Percentiles rank a stretch among this genome's conserved stretches.
These are phyloP conservation scores for Pythium volutum DNA, from an alignment of 352 stramenopile genomes.

Conservation along the genomic window DNA sequence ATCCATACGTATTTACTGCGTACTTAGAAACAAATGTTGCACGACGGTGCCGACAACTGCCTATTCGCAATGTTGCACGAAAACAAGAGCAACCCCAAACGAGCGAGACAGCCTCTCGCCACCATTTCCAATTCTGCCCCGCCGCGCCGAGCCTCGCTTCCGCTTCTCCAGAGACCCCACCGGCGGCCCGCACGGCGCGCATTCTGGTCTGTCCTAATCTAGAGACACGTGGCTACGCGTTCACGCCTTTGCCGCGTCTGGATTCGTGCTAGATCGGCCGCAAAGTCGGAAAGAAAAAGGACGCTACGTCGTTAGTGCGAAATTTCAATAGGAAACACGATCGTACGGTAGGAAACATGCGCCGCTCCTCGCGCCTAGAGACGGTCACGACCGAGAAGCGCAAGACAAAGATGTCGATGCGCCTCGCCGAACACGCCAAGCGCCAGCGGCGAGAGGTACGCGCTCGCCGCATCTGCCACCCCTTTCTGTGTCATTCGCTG, in stretches of 20 bases:
- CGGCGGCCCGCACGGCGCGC: not conserved
- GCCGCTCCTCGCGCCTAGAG: conserved; percentile 61
- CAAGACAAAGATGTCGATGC: conserved; percentile 54
- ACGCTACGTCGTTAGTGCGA: not conserved
- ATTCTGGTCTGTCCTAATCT: not conserved
- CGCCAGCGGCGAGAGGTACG: conserved; percentile 27
- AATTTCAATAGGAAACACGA: not conserved
- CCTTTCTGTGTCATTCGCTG: not conserved
- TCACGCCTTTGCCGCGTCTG: not conserved
- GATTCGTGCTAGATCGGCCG: conserved; percentile 16
- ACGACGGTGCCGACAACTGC: conserved; percentile 7
- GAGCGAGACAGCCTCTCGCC: not conserved
- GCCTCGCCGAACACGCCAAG: conserved; percentile 39
- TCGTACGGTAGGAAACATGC: no score
- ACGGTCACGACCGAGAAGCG: conserved; percentile 40
- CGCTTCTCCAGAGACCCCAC: not conserved
- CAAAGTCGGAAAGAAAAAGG: not conserved
- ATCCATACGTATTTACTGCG: conserved; percentile 9
- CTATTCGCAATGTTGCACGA: conserved; percentile 11
- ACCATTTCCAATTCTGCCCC: conserved; percentile 20
- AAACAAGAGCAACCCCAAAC: not conserved
- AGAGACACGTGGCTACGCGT: conserved; percentile 7
- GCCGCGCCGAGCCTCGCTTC: conserved; percentile 10
- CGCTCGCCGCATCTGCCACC: not conserved
- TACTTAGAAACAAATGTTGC: conserved; percentile 17